phyloP scores from a whole-genome alignment of 2,329 filamentous ascomycete species.

The Rachicladosporium sp. region DNA sequence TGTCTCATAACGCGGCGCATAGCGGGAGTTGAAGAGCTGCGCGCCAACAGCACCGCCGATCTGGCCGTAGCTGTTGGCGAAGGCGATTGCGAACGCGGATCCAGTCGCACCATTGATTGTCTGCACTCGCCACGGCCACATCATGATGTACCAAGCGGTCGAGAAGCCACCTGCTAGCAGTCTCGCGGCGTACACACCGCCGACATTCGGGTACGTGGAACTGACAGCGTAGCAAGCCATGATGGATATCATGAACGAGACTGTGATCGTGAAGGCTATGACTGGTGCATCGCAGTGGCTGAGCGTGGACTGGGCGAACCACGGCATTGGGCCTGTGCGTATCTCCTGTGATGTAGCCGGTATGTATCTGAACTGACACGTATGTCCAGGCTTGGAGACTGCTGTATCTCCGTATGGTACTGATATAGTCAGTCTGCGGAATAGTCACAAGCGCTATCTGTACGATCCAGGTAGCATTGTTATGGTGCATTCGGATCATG shows the following conservation, averaged over 20 bases:
- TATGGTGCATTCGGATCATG: slow-evolving; percentile 72
- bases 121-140: slow-evolving; percentile 9
- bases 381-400: slow-evolving; percentile 65
- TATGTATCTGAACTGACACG: too few species aligned
- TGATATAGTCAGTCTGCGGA: slow-evolving; percentile 62
- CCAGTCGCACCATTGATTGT: slow-evolving; percentile 6
- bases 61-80: slow-evolving; percentile 6
- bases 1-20: too few species aligned
- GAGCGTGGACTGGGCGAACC: background rate
- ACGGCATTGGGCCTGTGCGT: background rate
- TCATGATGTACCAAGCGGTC: slow-evolving; percentile 6
- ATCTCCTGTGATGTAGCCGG: too few species aligned
- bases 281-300: too few species aligned
- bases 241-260: background rate
- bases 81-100: slow-evolving; percentile 5
- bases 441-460: slow-evolving; percentile 43
- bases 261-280: too few species aligned
- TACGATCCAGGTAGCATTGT: slow-evolving; percentile 57
- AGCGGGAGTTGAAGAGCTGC: too few species aligned
- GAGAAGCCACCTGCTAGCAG: slow-evolving; percentile 5
- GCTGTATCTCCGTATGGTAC: slow-evolving; percentile 82
- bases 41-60: slow-evolving; percentile 24
- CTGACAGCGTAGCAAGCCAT: slow-evolving; percentile 6
- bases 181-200: slow-evolving; percentile 7
- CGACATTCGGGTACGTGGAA: slow-evolving; percentile 4